Base-by-base conservation (phyloP, 2,329 filamentous ascomycete genomes). In the Penicillium sp. region DNA sequence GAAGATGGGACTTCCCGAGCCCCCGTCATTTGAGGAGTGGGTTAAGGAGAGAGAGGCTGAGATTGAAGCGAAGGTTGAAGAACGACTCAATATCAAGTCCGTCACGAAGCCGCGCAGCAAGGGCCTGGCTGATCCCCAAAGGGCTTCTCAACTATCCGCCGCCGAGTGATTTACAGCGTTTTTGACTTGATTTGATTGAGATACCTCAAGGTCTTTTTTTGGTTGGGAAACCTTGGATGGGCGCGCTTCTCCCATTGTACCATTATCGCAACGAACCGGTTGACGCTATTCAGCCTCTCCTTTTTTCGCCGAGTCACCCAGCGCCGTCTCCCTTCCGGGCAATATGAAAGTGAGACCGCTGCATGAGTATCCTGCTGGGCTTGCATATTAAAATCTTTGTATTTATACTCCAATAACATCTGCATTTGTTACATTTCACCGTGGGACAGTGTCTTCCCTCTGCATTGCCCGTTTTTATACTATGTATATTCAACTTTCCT, bases 1-100 rank as follows among this genome's bases (percentile, higher is more conserved):
- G 54, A 77, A 77, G 18, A 71, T 94, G 46, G 90, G 91, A 0
- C 68, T 96, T 54, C 81, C 83, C 5, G 77, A 81, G 21, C 75
- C 78, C 51, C 73, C 68, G 39, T 65, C 70, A 6, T 71, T 77
- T 51, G 75, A 74, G 26, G 74, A 75, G 43, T 78, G 76, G 63
- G 63, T 76, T 43, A 75, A 77, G 62, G 72, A 74, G 46, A 77
- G 79, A 51, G 62, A 72, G 55, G 65, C 68, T 49, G 67, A 73
- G 54, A 63, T 73, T 34, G 59, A 73, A 54, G 69, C 75, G 42
- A 72, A 76, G 61, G 75, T 70, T 19, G 62, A 70, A 46, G 69
- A 68, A 34, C 58, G 66, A 40, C 64, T 68, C 51, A 69, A 72
- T 51, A 71, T 74, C 56, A 66, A 65, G 53, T 51, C 64, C n/a